Percentiles rank a stretch among this genome's conserved stretches.
Conservation (phyloP, 208 protist species). For the Leptomonas seymouri region DNA sequence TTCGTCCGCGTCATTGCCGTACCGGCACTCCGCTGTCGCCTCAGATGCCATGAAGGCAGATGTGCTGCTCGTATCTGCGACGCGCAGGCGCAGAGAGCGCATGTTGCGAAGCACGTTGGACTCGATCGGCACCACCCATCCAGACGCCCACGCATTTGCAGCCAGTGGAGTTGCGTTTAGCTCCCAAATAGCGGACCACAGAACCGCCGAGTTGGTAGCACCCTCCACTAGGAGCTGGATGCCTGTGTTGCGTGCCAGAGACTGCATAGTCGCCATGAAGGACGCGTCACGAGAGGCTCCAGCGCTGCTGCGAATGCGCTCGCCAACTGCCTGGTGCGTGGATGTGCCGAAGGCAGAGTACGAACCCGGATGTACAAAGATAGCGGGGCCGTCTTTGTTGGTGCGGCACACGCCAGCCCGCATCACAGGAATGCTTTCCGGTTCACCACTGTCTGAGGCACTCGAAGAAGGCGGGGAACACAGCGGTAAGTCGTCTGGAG, state of each 20-base stretch:
- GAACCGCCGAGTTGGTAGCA: not conserved
- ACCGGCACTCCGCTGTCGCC: slow-evolving; percentile 4
- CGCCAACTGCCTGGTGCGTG: slow-evolving; percentile 11
- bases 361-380: slow-evolving; percentile 9
- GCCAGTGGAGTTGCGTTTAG: slow-evolving; percentile 18
- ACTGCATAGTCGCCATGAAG: slow-evolving; percentile 12
- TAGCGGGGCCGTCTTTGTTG: not conserved
- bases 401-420: slow-evolving; percentile 25
- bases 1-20: slow-evolving; percentile 4
- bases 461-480: not conserved
- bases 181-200: slow-evolving; percentile 16
- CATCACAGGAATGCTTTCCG: not conserved
- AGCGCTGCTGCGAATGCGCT: slow-evolving; percentile 23
- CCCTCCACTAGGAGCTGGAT: slow-evolving; percentile 22
- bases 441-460: not conserved
- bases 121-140: slow-evolving; percentile 19
- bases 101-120: slow-evolving; percentile 5
- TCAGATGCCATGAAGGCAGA: slow-evolving; percentile 17
- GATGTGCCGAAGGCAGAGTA: slow-evolving; percentile 19
- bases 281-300: slow-evolving; percentile 12
- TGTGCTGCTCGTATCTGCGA: slow-evolving; percentile 6
- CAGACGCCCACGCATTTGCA: slow-evolving; percentile 15
- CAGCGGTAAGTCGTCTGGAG: not conserved
- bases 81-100: slow-evolving; percentile 24
- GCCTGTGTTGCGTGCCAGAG: slow-evolving; percentile 6